Percentiles rank a stretch among this genome's conserved stretches.
Evolutionary conservation across 2,329 filamentous ascomycete species (phyloP).

Genomic region (Pseudocercospora vitis): DNA sequence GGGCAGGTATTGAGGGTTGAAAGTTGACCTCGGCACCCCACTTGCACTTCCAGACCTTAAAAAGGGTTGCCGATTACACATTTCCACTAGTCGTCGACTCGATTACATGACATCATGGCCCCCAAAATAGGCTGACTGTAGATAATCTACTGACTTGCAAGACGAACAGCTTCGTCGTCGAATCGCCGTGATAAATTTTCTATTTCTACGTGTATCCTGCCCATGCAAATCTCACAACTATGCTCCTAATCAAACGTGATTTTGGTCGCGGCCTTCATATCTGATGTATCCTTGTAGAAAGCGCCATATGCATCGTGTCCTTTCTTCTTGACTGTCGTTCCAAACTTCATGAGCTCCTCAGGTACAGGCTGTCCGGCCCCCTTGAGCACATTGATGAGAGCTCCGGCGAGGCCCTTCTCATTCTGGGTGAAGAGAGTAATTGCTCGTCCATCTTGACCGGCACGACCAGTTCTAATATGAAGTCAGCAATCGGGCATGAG

Average conservation of each 20-base stretch:
- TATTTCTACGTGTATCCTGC: neutral
- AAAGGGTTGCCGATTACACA: neutral
- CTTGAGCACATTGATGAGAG: slow-evolving; percentile 91
- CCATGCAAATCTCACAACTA: neutral
- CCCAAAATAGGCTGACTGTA: too few relatives aligned
- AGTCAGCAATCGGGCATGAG: slow-evolving; percentile 14
- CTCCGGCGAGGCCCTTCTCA: slow-evolving; percentile 88
- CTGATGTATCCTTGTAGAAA: slow-evolving; percentile 88
- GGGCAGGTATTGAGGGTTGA: neutral
- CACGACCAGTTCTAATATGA: slow-evolving; percentile 73
- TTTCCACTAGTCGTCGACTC: neutral
- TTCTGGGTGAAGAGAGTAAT: slow-evolving; percentile 94
- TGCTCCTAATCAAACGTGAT: slow-evolving; percentile 72
- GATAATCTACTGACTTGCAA: too few relatives aligned
- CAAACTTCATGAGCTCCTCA: slow-evolving; percentile 89
- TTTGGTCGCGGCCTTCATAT: slow-evolving; percentile 81
- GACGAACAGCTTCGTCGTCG: too few relatives aligned
- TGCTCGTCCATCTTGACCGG: slow-evolving; percentile 82
- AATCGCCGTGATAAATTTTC: neutral
- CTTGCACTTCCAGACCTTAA: neutral
- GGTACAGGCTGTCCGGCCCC: slow-evolving; percentile 90
- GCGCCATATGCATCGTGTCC: slow-evolving; percentile 90
- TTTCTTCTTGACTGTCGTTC: slow-evolving; percentile 99
- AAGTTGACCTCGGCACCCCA: neutral
- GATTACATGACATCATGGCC: too few relatives aligned